Evolutionary conservation across 169 alveolate genomes (phyloP).

Genomic region (Plasmodium gaboni): DNA sequence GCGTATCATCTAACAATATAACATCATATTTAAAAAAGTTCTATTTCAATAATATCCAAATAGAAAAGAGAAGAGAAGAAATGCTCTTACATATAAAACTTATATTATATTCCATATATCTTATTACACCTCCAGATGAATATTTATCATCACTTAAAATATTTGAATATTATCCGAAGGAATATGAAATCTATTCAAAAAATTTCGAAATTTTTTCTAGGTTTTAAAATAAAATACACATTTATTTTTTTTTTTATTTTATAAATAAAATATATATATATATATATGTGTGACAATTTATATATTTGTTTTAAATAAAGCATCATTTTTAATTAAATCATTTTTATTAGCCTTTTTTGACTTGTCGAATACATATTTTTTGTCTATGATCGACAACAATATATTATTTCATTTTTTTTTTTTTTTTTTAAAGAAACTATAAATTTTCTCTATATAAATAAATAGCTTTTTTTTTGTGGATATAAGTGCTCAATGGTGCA

Average conservation of each 20-base stretch:
- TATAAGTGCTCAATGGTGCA: slow-evolving; percentile 55
- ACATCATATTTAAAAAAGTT: slow-evolving; percentile 33
- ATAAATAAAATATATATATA: too few species aligned
- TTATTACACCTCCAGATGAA: neutral
- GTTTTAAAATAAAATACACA: slow-evolving; percentile 13
- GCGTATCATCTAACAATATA: slow-evolving; percentile 13
- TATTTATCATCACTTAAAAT: slow-evolving; percentile 27
- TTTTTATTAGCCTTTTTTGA: too few species aligned
- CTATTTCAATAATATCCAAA: slow-evolving; percentile 25
- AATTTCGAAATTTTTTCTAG: slow-evolving; percentile 30
- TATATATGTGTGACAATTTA: too few species aligned
- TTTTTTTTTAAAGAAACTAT: slow-evolving; percentile 11
- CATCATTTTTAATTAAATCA: too few species aligned
- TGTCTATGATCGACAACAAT: neutral
- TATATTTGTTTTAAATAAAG: too few species aligned
- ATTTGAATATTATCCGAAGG: slow-evolving; percentile 37
- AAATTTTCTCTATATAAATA: neutral
- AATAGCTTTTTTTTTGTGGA: neutral
- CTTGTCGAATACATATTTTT: too few species aligned
- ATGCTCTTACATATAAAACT: slow-evolving; percentile 41
- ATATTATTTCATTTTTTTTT: slow-evolving; percentile 20
- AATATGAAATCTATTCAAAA: slow-evolving; percentile 40
- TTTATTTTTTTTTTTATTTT: neutral
- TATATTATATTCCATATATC: slow-evolving; percentile 35
- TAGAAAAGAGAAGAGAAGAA: slow-evolving; percentile 27